phyloP scores from a whole-genome alignment of 345 rosid species.

The Salix viminalis region DNA sequence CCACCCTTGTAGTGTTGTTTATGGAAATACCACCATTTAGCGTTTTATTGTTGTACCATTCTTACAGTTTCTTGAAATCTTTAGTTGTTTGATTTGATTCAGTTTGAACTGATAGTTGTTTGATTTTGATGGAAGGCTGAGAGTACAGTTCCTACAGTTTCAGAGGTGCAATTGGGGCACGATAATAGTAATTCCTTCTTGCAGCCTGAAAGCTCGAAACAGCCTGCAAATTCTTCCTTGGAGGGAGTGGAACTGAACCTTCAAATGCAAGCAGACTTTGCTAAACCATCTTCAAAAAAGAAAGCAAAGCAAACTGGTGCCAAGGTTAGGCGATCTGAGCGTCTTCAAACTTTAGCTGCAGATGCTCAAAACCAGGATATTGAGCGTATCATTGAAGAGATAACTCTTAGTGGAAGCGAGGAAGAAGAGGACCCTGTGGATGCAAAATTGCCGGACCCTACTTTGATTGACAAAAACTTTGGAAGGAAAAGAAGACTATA shows the following conservation, averaged over 20 bases:
- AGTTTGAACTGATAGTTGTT: not conserved
- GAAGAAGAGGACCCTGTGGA: conserved; percentile 28
- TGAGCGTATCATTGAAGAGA: conserved; percentile 28
- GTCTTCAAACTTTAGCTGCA: conserved; percentile 23
- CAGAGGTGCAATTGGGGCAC: conserved; percentile 12
- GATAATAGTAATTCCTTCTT: conserved; percentile 6
- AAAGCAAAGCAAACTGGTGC: not conserved
- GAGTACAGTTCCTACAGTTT: conserved; percentile 1
- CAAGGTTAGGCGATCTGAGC: conserved; percentile 36
- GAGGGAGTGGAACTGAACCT: conserved; percentile 11
- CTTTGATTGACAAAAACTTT: not conserved
- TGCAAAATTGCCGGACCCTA: conserved; percentile 14
- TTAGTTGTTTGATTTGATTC: not conserved
- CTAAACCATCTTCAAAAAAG: not conserved
- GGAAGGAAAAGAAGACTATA: conserved; percentile 32
- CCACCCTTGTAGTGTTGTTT: not conserved
- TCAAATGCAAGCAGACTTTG: not conserved
- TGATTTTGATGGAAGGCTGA: conserved; percentile 17
- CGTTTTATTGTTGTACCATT: not conserved
- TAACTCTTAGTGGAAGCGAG: conserved; percentile 35
- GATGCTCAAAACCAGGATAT: conserved; percentile 15
- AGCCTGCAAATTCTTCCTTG: conserved; percentile 1
- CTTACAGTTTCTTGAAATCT: not conserved
- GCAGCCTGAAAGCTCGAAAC: conserved; percentile 7
- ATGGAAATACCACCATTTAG: not conserved